Base-by-base conservation (phyloP, 208 protist species). In the Naegleria gruberi region DNA sequence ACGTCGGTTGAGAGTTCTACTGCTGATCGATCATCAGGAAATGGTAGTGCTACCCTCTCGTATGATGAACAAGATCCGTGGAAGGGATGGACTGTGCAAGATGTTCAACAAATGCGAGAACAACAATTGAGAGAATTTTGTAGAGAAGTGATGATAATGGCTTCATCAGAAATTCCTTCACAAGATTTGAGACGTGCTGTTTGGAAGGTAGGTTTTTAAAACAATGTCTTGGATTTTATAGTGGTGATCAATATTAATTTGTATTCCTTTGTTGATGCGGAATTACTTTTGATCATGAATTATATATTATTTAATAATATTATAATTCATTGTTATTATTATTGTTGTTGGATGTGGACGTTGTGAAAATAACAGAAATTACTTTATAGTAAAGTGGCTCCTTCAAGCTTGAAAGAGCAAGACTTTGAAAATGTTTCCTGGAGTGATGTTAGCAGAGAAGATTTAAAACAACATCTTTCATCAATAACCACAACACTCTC, bases 51-150 rank as follows among this genome's bases (percentile, higher is more conserved):
- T 51, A 51, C 65, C 30, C 30, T 77, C 8, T n/a, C n/a, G 6
- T 77, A 37, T 77, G 65, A 77, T 77, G 65, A 77, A 77, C 17
- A 77, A 30, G 65, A 77, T 77, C 65, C 65, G 34, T 77, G 17
- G 17, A 77, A 77, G 8, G 65, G 65, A 37, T 77, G 65, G 65
- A 77, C 65, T 8, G 1, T 37, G 2, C 17, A 77, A 77, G 65
- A 77, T 77, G 65, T 77, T 7, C 8, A 77, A 37, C 30, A 77
- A 77, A 77, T 77, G 65, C 12, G 26, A n/a, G 65, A 77, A n/a
- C 26, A 77, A n/a, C 65, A 77, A n/a, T 77, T 77, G 30, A 77
- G 65, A 77, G 65, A 77, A 37, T 77, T 77, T 77, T 77, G 65
- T 77, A 19, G 30, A 37, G 65, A 77, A 77, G 34, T 26, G 26